Conservation (phyloP, 1,139 yeast genomes). For the Debaryomyces udenii region DNA sequence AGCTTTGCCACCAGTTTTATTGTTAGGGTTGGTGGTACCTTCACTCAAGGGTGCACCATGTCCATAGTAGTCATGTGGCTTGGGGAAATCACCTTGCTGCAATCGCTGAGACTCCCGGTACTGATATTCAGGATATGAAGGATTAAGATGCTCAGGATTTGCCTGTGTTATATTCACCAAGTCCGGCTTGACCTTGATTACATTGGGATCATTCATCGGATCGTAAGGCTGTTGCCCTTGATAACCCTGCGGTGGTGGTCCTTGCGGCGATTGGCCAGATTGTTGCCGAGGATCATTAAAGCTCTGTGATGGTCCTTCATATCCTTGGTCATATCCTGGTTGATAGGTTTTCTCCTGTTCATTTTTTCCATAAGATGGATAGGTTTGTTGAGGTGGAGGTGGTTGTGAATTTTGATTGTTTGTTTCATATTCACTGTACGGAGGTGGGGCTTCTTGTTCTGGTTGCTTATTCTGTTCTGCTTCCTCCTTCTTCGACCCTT, state of each 20-base stretch:
- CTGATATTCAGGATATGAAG: slow-evolving; percentile 39
- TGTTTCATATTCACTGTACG: slow-evolving; percentile 12
- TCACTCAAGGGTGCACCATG: slow-evolving; percentile 43
- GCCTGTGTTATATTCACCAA: slow-evolving; percentile 40
- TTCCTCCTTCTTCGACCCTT: slow-evolving; percentile 8
- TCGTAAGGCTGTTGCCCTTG: slow-evolving; percentile 17
- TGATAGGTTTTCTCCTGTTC: slow-evolving; percentile 4
- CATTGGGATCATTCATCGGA: slow-evolving; percentile 34
- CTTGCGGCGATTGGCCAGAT: slow-evolving; percentile 8
- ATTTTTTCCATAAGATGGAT: slow-evolving; percentile 5
- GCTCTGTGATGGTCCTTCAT: slow-evolving; percentile 11
- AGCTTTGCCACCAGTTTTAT: slow-evolving; percentile 30
- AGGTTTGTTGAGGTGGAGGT: not conserved
- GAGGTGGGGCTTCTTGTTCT: slow-evolving; percentile 13
- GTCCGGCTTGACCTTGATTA: slow-evolving; percentile 36
- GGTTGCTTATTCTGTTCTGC: slow-evolving; percentile 11
- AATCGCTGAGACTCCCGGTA: slow-evolving; percentile 37
- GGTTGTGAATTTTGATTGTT: not conserved
- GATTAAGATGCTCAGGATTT: slow-evolving; percentile 40
- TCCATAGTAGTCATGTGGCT: slow-evolving; percentile 25
- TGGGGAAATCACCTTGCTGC: slow-evolving; percentile 37
- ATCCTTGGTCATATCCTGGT: slow-evolving; percentile 3
- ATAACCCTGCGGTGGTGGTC: slow-evolving; percentile 13
- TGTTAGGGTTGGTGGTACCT: slow-evolving; percentile 26
- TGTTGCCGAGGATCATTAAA: slow-evolving; percentile 10